Conservation (phyloP, 352 stramenopile species). For the Phytophthora pluvialis region DNA sequence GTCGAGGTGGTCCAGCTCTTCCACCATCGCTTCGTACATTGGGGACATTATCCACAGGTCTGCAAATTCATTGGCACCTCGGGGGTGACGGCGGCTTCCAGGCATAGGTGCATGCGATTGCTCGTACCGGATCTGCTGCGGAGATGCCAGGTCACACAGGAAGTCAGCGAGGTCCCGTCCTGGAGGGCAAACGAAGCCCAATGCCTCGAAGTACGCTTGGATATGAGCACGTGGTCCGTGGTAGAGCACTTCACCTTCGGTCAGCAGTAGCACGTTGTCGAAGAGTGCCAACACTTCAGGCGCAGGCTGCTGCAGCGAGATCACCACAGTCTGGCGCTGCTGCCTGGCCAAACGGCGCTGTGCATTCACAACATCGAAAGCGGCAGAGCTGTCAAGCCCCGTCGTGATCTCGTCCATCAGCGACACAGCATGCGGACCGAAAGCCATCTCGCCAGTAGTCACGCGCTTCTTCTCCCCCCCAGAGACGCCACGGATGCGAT, state of each 20-base stretch:
- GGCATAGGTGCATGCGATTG: conserved; percentile 27
- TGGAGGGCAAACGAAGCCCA: conserved; percentile 66
- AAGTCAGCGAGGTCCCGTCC: conserved; percentile 53
- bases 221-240: conserved; percentile 66
- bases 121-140: conserved; percentile 50
- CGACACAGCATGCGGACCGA: conserved; percentile 62
- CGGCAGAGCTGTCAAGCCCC: conserved; percentile 51
- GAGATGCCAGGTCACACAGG: conserved; percentile 52
- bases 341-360: conserved; percentile 44
- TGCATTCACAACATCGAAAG: conserved; percentile 51
- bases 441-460: conserved; percentile 86
- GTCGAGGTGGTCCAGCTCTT: conserved; percentile 39
- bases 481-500: conserved; percentile 65
- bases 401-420: conserved; percentile 67
- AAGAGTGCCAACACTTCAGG: conserved; percentile 93
- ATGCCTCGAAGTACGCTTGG: conserved; percentile 78
- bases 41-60: conserved; percentile 52
- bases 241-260: conserved; percentile 90
- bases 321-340: conserved; percentile 60
- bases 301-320: conserved; percentile 88
- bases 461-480: conserved; percentile 93
- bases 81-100: conserved; percentile 37
- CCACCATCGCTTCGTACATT: conserved; percentile 49
- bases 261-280: conserved; percentile 92
- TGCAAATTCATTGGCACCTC: conserved; percentile 46